phyloP scores from a whole-genome alignment of 805 yeast genomes.

The Kodamaea jinghongensis region DNA sequence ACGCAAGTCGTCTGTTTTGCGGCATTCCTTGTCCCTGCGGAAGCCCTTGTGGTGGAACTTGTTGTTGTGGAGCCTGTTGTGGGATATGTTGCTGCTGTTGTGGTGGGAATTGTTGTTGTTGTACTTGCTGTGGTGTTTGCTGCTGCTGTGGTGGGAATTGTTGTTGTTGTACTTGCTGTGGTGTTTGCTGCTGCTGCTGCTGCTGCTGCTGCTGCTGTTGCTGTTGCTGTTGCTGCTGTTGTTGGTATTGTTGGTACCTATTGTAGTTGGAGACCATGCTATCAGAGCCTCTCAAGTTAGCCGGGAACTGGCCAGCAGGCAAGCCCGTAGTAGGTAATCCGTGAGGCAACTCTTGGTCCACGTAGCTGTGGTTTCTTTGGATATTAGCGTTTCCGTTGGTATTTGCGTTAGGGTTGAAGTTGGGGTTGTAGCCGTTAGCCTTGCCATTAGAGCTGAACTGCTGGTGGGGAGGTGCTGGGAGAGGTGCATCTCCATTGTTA shows the following conservation, averaged over 20 bases:
- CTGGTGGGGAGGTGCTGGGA: slow-evolving; percentile 1
- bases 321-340: slow-evolving; percentile 31
- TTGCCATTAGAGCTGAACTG: no score
- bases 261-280: slow-evolving; percentile 16
- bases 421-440: neutral
- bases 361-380: neutral
- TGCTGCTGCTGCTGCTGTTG: no score
- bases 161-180: no score
- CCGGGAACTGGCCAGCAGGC: slow-evolving; percentile 23
- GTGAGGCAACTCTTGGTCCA: slow-evolving; percentile 31
- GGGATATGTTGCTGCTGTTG: slow-evolving; percentile 9
- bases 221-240: no score
- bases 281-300: slow-evolving; percentile 22
- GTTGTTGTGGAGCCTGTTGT: slow-evolving; percentile 16
- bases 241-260: slow-evolving; percentile 10
- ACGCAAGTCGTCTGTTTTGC: slow-evolving; percentile 13
- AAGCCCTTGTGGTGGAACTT: slow-evolving; percentile 15
- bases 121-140: no score
- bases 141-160: no score
- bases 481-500: neutral
- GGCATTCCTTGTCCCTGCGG: slow-evolving; percentile 16
- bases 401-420: neutral
- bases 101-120: no score
- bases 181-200: slow-evolving; percentile 12
- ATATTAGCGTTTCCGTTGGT: neutral